phyloP scores from a whole-genome alignment of 192 early-diverging fungal species.

The Coemansia guatemalensis region DNA sequence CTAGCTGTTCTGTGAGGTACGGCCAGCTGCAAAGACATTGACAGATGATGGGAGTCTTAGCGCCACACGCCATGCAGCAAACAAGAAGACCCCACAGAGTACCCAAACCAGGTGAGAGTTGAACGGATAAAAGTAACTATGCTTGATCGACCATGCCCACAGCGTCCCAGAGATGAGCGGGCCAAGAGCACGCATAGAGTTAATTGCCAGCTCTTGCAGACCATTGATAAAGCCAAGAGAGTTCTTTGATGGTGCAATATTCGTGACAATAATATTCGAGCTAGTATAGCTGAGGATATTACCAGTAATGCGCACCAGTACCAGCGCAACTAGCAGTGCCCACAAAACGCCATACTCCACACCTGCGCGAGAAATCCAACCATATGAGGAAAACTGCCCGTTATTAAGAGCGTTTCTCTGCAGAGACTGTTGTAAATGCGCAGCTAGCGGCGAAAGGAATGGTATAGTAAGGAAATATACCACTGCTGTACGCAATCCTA shows the following conservation, averaged over 20 bases:
- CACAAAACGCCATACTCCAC: too few species aligned
- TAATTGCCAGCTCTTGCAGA: constrained; percentile 32
- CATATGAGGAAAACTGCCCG: too few species aligned
- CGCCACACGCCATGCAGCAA: constrained; percentile 5
- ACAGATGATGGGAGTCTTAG: constrained; percentile 20
- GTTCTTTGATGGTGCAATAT: constrained; percentile 25
- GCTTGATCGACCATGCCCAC: constrained; percentile 44
- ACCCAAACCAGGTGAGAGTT: constrained; percentile 44
- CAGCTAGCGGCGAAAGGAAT: constrained; percentile 18
- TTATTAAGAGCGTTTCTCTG: too few species aligned
- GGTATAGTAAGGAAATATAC: not conserved
- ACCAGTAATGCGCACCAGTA: too few species aligned
- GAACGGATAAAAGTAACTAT: constrained; percentile 27
- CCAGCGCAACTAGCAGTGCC: too few species aligned
- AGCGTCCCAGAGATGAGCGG: constrained; percentile 26
- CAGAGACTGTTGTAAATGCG: not conserved
- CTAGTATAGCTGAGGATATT: too few species aligned
- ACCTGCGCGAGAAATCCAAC: too few species aligned
- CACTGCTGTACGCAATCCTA: constrained; percentile 8
- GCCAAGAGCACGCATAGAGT: constrained; percentile 13
- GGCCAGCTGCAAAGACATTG: constrained; percentile 35
- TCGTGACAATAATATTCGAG: constrained; percentile 25
- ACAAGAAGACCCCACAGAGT: constrained; percentile 9
- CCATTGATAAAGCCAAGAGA: constrained; percentile 43
- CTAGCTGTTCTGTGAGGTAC: too few species aligned